phyloP scores from a whole-genome alignment of 176 grass and related monocot species.

The Hordeum marinum region DNA sequence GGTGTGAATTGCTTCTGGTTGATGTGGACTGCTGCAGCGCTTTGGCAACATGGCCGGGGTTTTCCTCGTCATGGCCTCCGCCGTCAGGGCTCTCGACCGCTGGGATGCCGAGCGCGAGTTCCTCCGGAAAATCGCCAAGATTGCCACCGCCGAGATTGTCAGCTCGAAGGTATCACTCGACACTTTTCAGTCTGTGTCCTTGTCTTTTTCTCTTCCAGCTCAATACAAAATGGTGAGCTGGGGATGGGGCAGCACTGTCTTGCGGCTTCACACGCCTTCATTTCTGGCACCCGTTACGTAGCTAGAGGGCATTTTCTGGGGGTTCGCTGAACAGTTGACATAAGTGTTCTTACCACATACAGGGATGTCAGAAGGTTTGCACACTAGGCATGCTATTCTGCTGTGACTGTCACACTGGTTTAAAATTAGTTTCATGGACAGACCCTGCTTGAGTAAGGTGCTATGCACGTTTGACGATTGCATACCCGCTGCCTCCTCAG shows the following conservation, averaged over 20 bases:
- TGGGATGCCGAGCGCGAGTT: slow-evolving; percentile 45
- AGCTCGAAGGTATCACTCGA: slow-evolving; percentile 75
- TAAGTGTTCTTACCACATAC: not conserved
- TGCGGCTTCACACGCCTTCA: not conserved
- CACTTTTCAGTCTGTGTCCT: not conserved
- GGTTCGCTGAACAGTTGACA: not conserved
- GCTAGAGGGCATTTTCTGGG: not conserved
- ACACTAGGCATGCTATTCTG: not conserved
- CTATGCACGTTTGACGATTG: not conserved
- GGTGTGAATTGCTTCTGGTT: slow-evolving; percentile 1
- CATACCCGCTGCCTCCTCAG: not conserved
- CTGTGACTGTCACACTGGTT: not conserved
- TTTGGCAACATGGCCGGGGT: slow-evolving; percentile 91
- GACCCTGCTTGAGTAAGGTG: not conserved
- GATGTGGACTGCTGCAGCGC: slow-evolving; percentile 40
- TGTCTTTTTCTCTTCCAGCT: not conserved
- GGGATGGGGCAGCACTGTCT: not conserved
- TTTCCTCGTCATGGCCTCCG: slow-evolving; percentile 88
- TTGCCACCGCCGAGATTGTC: slow-evolving; percentile 80
- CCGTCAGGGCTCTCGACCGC: slow-evolving; percentile 58
- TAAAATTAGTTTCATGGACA: not conserved
- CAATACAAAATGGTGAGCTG: not conserved
- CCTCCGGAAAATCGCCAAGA: slow-evolving; percentile 70
- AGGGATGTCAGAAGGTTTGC: not conserved
- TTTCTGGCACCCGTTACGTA: not conserved